These are phyloP conservation scores for Mrakia blollopis DNA, from an alignment of 768 basidiomycete species.

Conservation along the genomic window DNA sequence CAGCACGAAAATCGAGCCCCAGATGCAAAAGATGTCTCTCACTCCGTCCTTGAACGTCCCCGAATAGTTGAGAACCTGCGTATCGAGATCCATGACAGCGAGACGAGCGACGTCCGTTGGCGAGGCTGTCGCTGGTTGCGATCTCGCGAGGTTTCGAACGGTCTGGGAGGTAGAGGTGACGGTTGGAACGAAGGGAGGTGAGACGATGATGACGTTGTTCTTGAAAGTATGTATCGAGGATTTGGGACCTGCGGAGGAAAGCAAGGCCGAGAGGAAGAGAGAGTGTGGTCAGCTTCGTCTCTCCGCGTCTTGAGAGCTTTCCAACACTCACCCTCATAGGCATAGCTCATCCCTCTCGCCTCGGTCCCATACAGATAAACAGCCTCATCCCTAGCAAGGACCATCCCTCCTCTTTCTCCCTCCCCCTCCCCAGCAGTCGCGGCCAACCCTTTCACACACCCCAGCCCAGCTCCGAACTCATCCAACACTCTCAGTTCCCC, in stretches of 20 bases:
- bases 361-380: constrained; percentile 79
- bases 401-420: constrained; percentile 75
- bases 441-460: constrained; percentile 54
- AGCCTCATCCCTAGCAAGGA: constrained; percentile 85
- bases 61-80: constrained; percentile 80
- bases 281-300: neutral
- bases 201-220: constrained; percentile 86
- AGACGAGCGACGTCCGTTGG: constrained; percentile 28
- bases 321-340: constrained; percentile 70
- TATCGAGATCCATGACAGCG: constrained; percentile 69
- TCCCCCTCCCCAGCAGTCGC: constrained; percentile 37
- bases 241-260: constrained; percentile 56
- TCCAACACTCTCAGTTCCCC: constrained; percentile 65
- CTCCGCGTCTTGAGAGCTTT: neutral
- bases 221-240: constrained; percentile 66
- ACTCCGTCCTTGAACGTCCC: constrained; percentile 78
- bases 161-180: constrained; percentile 65
- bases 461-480: constrained; percentile 70
- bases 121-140: constrained; percentile 38
- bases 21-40: constrained; percentile 71
- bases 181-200: constrained; percentile 70
- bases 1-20: constrained; percentile 73
- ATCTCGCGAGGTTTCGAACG: constrained; percentile 64
- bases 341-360: constrained; percentile 76
- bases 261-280: neutral